Base-by-base conservation (phyloP, 345 rosid species). In the Aquilaria malaccensis region DNA sequence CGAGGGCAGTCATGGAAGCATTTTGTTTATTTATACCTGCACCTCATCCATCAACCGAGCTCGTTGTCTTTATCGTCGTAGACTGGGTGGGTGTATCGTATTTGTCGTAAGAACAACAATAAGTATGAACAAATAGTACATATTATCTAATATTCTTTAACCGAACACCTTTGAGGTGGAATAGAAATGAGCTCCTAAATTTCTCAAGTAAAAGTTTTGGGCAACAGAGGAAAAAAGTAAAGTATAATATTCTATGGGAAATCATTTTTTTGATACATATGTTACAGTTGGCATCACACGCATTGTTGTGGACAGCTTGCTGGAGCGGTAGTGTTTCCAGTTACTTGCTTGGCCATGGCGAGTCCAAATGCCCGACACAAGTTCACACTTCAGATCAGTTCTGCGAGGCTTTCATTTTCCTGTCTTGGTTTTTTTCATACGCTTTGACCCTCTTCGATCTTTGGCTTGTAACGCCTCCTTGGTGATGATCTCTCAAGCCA, bases 1-100 rank as follows among this genome's bases (percentile, higher is more conserved):
- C 0, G 81, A 86, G 84, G 59, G 78, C 82, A 31, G 74, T 82
- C 32, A 87, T 87, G 95, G 91, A 88, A 69, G 80, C 79, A 2
- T 88, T 85, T 73, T 80, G 80, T 6, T 72, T 81, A 37, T 67
- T 78, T 14, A 15, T 81, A 55, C 14, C 55, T 43, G 63, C 81
- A 58, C 81, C 84, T 13, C 70, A 72, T 30, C 87, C 79, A 64
- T 75, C 72, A 58, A 75, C 70, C 67, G 66, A 81, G 12, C 3
- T 85, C 46, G 60, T 76, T 45, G 64, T 76, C 60, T 62, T 83
- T 63, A 65, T 83, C 37, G 51, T 77, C 3, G 95, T 87, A 70
- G 95, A 83, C 53, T 72, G 79, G 76, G 91, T 85, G 22, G 22
- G 22, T 22, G 22, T 22, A 22, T 22, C 1, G 22, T 22, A 22